Evolutionary conservation across 495 filamentous ascomycete genomes (phyloP).

Genomic region (Penicillium cataractarum): DNA sequence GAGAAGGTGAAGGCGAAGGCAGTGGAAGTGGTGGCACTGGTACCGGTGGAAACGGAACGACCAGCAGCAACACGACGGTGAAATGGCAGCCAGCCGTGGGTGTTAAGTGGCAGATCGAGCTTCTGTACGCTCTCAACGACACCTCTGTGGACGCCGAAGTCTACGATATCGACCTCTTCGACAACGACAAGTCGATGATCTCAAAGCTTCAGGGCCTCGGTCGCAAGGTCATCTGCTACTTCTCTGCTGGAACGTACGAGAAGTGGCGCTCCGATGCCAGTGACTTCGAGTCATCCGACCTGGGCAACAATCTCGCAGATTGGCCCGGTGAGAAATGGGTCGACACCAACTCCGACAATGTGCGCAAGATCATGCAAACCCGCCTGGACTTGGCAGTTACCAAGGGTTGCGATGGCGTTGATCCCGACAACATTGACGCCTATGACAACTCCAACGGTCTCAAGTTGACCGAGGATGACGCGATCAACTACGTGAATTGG

Average conservation of each 20-base stretch:
- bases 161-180: conserved; percentile 67
- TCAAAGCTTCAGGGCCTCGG: conserved; percentile 47
- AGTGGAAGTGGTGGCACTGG: conserved; percentile 14
- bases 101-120: conserved; percentile 59
- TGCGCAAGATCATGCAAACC: conserved; percentile 62
- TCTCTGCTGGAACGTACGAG: conserved; percentile 69
- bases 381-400: conserved; percentile 57
- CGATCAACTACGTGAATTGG: conserved; percentile 61
- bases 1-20: conserved; percentile 20
- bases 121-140: conserved; percentile 47
- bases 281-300: conserved; percentile 54
- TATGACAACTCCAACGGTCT: conserved; percentile 63
- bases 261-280: conserved; percentile 58
- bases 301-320: conserved; percentile 56
- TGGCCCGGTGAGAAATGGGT: conserved; percentile 74
- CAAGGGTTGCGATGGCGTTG: conserved; percentile 72
- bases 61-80: conserved; percentile 32
- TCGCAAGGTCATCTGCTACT: conserved; percentile 73
- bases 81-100: conserved; percentile 54
- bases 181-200: conserved; percentile 50
- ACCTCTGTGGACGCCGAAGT: conserved; percentile 51
- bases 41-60: conserved; percentile 23
- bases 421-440: conserved; percentile 74
- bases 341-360: conserved; percentile 55
- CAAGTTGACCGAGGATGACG: conserved; percentile 54